Conservation (phyloP, 305 asterid genomes). For the Plantago coronopus region DNA sequence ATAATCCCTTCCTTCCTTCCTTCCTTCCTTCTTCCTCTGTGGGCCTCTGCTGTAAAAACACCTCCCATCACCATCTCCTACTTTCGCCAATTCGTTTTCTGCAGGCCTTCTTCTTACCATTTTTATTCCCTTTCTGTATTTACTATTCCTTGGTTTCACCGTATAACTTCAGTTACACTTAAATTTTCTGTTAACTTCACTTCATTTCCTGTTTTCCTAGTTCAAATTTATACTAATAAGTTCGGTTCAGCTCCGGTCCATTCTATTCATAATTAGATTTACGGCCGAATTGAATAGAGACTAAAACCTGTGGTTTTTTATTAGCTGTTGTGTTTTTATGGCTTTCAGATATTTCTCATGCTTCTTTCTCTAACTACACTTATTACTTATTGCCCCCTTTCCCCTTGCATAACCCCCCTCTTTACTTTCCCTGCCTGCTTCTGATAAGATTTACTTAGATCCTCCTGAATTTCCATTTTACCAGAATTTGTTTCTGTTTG, state of each 20-base stretch:
- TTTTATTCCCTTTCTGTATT: conserved; percentile 28
- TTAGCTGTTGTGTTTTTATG: conserved; percentile 29
- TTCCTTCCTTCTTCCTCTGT: conserved; percentile 22
- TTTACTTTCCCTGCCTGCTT: conserved; percentile 27
- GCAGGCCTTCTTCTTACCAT: conserved; percentile 33
- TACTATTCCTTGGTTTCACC: conserved; percentile 28
- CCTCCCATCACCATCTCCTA: conserved; percentile 32
- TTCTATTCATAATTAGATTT: conserved; percentile 23
- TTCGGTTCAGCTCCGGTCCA: no score
- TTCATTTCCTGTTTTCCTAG: conserved; percentile 12
- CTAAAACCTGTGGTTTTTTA: no score
- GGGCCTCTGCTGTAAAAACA: conserved; percentile 36
- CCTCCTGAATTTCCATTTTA: conserved; percentile 14
- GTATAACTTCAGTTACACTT: conserved; percentile 28
- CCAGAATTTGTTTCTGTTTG: conserved; percentile 13
- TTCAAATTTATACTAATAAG: conserved; percentile 27
- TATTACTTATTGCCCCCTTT: conserved; percentile 13
- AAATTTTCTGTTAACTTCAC: conserved; percentile 9
- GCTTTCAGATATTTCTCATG: conserved; percentile 59
- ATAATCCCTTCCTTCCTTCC: neutral
- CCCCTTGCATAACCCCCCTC: conserved; percentile 4
- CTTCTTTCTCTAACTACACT: conserved; percentile 27
- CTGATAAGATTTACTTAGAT: conserved; percentile 21
- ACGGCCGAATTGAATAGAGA: no score
- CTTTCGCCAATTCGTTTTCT: conserved; percentile 33